phyloP scores from a whole-genome alignment of 2,329 filamentous ascomycete species.

The Ascomycota sp. region DNA sequence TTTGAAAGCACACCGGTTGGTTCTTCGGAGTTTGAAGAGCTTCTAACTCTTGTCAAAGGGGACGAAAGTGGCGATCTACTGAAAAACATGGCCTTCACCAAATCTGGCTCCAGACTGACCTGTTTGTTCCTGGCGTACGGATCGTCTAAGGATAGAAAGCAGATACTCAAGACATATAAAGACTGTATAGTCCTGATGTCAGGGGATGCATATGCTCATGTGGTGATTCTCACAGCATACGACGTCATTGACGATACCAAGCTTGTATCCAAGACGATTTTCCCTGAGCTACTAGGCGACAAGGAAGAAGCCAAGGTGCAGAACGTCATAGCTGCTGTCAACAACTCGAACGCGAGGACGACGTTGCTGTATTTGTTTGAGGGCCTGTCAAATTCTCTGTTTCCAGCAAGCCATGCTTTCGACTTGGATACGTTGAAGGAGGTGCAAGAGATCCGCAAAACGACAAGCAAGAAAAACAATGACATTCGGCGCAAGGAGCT shows the following conservation, averaged over 20 bases:
- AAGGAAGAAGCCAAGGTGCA: conserved; percentile 39
- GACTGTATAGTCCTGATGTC: conserved; percentile 76
- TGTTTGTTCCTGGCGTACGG: conserved; percentile 69
- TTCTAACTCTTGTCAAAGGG: conserved; percentile 75
- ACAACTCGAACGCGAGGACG: conserved; percentile 42
- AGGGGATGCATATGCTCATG: conserved; percentile 56
- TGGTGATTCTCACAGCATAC: conserved; percentile 66
- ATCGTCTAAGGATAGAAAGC: conserved; percentile 79
- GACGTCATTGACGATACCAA: conserved; percentile 93
- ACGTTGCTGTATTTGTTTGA: conserved; percentile 70
- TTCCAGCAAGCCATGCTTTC: conserved; percentile 38
- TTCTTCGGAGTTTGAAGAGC: conserved; percentile 67
- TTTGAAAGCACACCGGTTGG: conserved; percentile 62
- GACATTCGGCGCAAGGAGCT: conserved; percentile 58
- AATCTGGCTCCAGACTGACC: conserved; percentile 64
- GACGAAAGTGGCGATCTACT: conserved; percentile 79
- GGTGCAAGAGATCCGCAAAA: conserved; percentile 56
- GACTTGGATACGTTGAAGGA: conserved; percentile 57
- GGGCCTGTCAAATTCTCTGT: conserved; percentile 38
- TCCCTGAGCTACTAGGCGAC: conserved; percentile 67
- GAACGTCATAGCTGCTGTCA: conserved; percentile 42
- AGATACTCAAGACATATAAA: conserved; percentile 74
- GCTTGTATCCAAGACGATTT: conserved; percentile 65
- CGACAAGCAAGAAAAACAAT: conserved; percentile 84
- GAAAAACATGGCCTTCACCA: conserved; percentile 93